Percentiles rank a stretch among this genome's conserved stretches.
These are phyloP conservation scores for Ammopiptanthus mongolicus DNA, from an alignment of 306 rosid species.

Conservation along the genomic window DNA sequence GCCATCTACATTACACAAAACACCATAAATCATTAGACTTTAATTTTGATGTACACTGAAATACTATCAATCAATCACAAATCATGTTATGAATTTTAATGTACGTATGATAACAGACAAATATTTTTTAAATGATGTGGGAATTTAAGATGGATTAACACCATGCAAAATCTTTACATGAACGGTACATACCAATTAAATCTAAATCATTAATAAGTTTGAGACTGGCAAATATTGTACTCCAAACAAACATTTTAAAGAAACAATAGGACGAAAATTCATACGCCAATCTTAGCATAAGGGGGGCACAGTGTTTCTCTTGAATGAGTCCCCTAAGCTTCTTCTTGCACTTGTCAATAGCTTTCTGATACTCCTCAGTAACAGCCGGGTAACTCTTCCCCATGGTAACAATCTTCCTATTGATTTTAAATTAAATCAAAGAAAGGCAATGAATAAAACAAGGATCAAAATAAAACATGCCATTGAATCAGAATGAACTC, in stretches of 20 bases:
- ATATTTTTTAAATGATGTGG: too few relatives aligned
- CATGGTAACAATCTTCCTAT: constrained; percentile 9
- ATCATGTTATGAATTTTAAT: too few relatives aligned
- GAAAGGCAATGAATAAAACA: neutral
- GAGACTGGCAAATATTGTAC: neutral
- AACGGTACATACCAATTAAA: too few relatives aligned
- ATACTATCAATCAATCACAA: too few relatives aligned
- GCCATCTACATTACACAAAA: constrained; percentile 44
- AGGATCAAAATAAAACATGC: neutral
- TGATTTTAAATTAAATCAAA: neutral
- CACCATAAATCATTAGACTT: neutral
- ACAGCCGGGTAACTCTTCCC: constrained; percentile 49
- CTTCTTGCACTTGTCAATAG: constrained; percentile 51
- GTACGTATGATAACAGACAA: too few relatives aligned
- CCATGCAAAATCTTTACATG: too few relatives aligned
- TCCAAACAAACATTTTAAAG: neutral
- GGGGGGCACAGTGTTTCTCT: constrained; percentile 60
- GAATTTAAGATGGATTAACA: too few relatives aligned
- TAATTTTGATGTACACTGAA: too few relatives aligned
- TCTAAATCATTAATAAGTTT: neutral
- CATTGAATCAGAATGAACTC: neutral
- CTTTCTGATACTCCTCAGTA: constrained; percentile 45
- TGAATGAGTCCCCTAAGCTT: constrained; percentile 57
- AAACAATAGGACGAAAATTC: neutral
- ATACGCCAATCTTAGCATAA: constrained; percentile 62